A percentile compares a stretch with the other conserved stretches of the same genome.
phyloP scores from a whole-genome alignment of 2,329 filamentous ascomycete species.

The Cadophora malorum region DNA sequence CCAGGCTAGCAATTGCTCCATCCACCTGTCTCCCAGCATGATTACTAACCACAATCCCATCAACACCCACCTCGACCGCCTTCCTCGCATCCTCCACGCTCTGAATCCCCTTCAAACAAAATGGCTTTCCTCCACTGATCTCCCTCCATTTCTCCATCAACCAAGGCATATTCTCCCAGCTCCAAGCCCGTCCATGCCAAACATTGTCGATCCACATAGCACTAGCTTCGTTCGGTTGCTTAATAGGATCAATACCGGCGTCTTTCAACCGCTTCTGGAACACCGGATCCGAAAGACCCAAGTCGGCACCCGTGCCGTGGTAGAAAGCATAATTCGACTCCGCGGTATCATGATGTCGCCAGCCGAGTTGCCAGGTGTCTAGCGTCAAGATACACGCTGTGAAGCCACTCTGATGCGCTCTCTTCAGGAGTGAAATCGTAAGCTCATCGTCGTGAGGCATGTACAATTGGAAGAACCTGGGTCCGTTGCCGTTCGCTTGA shows the following conservation, averaged over 20 bases:
- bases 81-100: conserved; percentile 62
- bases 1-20: conserved; percentile 60
- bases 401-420: conserved; percentile 61
- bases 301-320: conserved; percentile 62
- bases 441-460: conserved; percentile 68
- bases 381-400: conserved; percentile 64
- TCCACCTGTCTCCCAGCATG: conserved; percentile 58
- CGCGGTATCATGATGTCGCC: conserved; percentile 63
- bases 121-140: conserved; percentile 62
- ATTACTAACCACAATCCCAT: conserved; percentile 67
- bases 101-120: conserved; percentile 69
- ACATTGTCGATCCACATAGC: conserved; percentile 68
- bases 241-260: conserved; percentile 58
- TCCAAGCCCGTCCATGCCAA: conserved; percentile 67
- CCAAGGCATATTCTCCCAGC: conserved; percentile 69
- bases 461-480: conserved; percentile 69
- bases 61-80: conserved; percentile 61
- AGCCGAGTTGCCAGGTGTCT: conserved; percentile 69
- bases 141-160: conserved; percentile 64
- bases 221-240: conserved; percentile 58
- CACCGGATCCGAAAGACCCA: conserved; percentile 64
- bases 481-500: conserved; percentile 57
- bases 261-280: conserved; percentile 60
- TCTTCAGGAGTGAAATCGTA: conserved; percentile 59
- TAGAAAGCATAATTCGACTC: conserved; percentile 69